Base-by-base conservation (phyloP, 2,329 filamentous ascomycete genomes). In the Pseudogymnoascus sp. region DNA sequence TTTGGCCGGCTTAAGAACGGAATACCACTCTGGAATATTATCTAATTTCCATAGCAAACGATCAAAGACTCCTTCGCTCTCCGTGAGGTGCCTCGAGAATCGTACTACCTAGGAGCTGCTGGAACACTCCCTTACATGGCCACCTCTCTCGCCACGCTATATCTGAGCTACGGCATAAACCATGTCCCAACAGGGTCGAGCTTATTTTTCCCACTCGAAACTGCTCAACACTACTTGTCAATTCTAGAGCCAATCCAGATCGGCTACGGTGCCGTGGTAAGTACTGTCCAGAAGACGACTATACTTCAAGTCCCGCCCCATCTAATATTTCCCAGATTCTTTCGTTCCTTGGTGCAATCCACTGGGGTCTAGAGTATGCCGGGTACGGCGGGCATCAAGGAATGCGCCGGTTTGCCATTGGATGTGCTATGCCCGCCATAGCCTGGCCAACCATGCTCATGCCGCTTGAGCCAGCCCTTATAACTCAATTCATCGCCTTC, bases 371-470 rank as follows among this genome's bases (percentile, higher is more conserved):
- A 16, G 92, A 96, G 76, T 95, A 88, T 74, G 89, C 89, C 60
- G 82, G 83, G 78, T 87, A 81, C 74, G 77, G 87, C 75, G 75
- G 83, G 71, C 69, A 82, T 65, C 87, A 89, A 63, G 89, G 90
- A 61, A 90, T 89, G 69, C 85, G 85, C 69, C 88, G 92, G 66
- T 97, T 96, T 73, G 85, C 85, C n/a, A 85, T 92, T 67, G 92
- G 92, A 69, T 85, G 96, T 12, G 73, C 90, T 52, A 88, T 91
- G 5, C 88, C 92, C 0, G 84, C 89, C 52, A 78, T 94, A 21
- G 92, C 92, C 55, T 97, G 92, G 92, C 92, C 92, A 2, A 96
- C 92, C 10, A 82, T 96, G 35, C 79, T 96, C 59, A 82, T 97
- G 76, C 90, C 92, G 0, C 78, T 91, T 52, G 90, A 96, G 74